Evolutionary conservation across 305 asterid genomes (phyloP).

Genomic region (Salvia sclarea): DNA sequence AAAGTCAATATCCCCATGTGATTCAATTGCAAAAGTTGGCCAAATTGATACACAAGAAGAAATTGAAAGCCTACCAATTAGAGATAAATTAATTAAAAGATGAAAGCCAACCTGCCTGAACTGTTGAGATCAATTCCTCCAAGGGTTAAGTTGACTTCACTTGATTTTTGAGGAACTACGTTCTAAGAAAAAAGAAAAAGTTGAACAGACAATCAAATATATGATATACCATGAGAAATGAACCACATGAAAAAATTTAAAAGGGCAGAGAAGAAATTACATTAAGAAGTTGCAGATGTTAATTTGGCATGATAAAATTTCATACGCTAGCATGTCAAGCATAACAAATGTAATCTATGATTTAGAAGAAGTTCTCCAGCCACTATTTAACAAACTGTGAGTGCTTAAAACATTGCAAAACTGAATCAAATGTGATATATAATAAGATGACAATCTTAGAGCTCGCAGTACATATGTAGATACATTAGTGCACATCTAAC

Average conservation of each 20-base stretch:
- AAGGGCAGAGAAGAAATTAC: not conserved
- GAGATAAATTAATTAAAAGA: not conserved
- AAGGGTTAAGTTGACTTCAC: conserved; percentile 94
- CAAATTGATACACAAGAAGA: conserved; percentile 11
- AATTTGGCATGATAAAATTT: not conserved
- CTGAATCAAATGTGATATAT: not conserved
- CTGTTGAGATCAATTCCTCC: conserved; percentile 99
- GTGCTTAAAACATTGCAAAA: not conserved
- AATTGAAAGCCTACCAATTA: conserved; percentile 10
- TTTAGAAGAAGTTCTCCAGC: not conserved
- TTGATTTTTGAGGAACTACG: conserved; percentile 73
- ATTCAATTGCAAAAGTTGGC: conserved; percentile 17
- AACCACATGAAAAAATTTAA: not conserved
- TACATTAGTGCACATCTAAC: not conserved
- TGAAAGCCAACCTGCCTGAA: conserved; percentile 96
- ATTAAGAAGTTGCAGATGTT: conserved; percentile 1
- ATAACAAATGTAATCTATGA: not conserved
- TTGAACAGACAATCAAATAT: conserved; percentile 26
- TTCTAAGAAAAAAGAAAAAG: conserved; percentile 47
- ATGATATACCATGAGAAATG: conserved; percentile 22
- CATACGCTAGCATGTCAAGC: not conserved
- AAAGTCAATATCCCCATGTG: conserved; percentile 30
- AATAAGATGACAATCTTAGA: not conserved
- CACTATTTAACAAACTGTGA: conserved; percentile 4
- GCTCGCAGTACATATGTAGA: conserved; percentile 3